phyloP scores from a whole-genome alignment of 768 basidiomycete species.

The Podaxis rugospora region DNA sequence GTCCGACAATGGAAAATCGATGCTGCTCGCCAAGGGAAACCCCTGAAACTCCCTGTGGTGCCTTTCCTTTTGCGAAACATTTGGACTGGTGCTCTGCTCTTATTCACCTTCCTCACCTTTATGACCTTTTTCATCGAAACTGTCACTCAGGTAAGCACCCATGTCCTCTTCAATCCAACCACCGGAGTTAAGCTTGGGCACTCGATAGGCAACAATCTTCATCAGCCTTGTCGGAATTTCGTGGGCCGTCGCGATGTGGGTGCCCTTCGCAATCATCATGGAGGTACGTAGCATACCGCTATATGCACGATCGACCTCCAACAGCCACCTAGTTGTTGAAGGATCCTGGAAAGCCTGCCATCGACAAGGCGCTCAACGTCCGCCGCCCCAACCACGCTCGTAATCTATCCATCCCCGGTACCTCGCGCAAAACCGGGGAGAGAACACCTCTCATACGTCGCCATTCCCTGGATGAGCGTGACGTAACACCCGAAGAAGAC shows the following conservation, averaged over 20 bases:
- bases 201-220: slow-evolving; percentile 64
- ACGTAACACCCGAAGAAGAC: slow-evolving; percentile 32
- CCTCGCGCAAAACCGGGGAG: slow-evolving; percentile 34
- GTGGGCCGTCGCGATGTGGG: slow-evolving; percentile 99
- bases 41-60: slow-evolving; percentile 78
- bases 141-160: slow-evolving; percentile 54
- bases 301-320: neutral
- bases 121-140: slow-evolving; percentile 86
- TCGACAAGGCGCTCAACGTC: slow-evolving; percentile 16
- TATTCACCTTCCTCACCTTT: slow-evolving; percentile 76
- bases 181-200: neutral
- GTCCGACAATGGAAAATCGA: slow-evolving; percentile 84
- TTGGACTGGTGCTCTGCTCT: slow-evolving; percentile 82
- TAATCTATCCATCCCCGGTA: slow-evolving; percentile 45
- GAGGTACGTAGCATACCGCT: slow-evolving; percentile 49
- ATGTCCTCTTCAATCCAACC: neutral
- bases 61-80: slow-evolving; percentile 91
- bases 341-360: slow-evolving; percentile 47
- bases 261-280: slow-evolving; percentile 97
- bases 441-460: slow-evolving; percentile 57
- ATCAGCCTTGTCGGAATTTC: slow-evolving; percentile 87
- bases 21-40: slow-evolving; percentile 69
- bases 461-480: slow-evolving; percentile 50
- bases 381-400: slow-evolving; percentile 48
- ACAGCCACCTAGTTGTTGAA: slow-evolving; percentile 55